Evolutionary conservation across 176 grass and related monocot species (phyloP), one percentile per base, ranked within the genome.

Genomic region (Saccharum spontaneum): DNA sequence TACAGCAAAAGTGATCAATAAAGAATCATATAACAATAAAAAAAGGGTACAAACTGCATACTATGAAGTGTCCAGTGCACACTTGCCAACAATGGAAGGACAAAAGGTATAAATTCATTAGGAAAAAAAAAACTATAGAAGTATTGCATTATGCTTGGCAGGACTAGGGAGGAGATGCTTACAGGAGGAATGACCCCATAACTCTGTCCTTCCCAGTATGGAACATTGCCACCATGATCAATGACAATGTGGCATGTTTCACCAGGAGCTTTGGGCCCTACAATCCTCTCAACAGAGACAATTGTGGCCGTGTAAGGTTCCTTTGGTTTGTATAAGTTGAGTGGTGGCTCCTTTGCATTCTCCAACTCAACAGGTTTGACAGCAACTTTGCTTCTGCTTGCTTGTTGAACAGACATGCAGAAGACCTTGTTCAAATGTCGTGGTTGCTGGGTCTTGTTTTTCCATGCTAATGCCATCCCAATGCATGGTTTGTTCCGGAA

Each of bases 201-300:
- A 44, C 91, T 98, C 79, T 98, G 96, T 33, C 96, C 96, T 90
- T 98, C 96, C 96, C 93, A 95, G 48, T 95, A 98, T 50, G 96
- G 96, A 36, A 95, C 96, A 63, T 95, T 90, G 61, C 91, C 96
- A 40, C 89, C 93, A 88, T 98, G 93, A 86, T 95, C 89, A 84
- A 98, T 95, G 30, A 98, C 86, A 86, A 98, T 86, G 67, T 98
- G 96, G 67, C 93, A 95, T 78, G 91, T 98, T 83, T 95, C 96
- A 44, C 96, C 93, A 76, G 96, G 96, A 33, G 93, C 86, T 89
- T 92, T 87, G 34, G 91, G 91, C 5, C 93, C 96, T 63, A 98
- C 96, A 85, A 98, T 38, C 78, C 89, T 98, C 77, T 98, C 96
- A n/a, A 98, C 91, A 0, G 91, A 94, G 55, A 95, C 52, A 72